Evolutionary conservation across 2,329 filamentous ascomycete species (phyloP), one percentile per base, ranked within the genome.

Genomic region (Pestalotiopsis sp.): DNA sequence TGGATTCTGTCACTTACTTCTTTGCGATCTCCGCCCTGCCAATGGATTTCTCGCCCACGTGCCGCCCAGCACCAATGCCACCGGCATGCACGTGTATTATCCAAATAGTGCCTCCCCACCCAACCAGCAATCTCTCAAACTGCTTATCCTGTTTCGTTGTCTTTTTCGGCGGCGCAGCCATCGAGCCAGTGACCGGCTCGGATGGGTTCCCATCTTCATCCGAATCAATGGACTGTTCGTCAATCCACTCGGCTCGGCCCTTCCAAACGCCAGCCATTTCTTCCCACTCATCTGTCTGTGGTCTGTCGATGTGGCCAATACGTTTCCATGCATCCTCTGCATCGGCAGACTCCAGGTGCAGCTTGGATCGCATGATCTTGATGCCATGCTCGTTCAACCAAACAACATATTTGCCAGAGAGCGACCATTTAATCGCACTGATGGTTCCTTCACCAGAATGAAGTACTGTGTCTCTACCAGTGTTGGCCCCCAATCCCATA

Each of bases 371-470:
- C 95, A 98, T 98, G 70, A 99, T 96, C 79, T 98, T 98, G 78
- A 98, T 97, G 4, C 96, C 96, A 76, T 97, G 92, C 80, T 99
- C 96, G 76, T 98, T 99, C 56, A 97, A 87, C 96, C 96, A 99
- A 0, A 91, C 93, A 1, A 98, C 92, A 76, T 95, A 98, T 81
- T 92, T 96, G 0, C 96, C 95, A 0, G 94, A 95, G 56, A 95
- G 79, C 0, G 95, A 98, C 94, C 95, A 99, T 79, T 97, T 95
- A 76, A 99, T 96, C 3, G 91, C 92, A 78, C 90, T 95, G 71
- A 99, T 96, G 2, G 90, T 89, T 3, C 96, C 96, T 82, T 99
- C 97, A 2, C 96, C 96, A 7, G 93, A 94, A 77, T 99, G 96
- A 61, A 98, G 81, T 3, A 98, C 85, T 0, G 90, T 94, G 77